Conservation (phyloP, 1,139 yeast genomes). For the Suhomyces bokatorum region DNA sequence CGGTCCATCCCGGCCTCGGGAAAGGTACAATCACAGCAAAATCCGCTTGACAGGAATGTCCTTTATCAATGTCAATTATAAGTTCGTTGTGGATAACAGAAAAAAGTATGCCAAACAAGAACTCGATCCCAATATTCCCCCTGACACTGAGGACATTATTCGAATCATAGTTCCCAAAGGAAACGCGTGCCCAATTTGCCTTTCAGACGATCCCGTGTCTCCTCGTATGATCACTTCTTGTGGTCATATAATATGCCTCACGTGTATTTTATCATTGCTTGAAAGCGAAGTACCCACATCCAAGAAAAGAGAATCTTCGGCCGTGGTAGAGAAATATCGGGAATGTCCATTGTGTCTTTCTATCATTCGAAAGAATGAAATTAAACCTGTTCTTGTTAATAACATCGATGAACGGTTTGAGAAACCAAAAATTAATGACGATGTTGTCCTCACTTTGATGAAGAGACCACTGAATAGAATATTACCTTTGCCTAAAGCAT, state of each 20-base stretch:
- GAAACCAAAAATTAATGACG: conserved; percentile 61
- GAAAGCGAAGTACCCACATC: conserved; percentile 54
- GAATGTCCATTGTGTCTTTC: conserved; percentile 89
- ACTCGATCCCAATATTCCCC: conserved; percentile 72
- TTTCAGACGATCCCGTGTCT: conserved; percentile 80
- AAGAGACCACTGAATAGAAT: conserved; percentile 60
- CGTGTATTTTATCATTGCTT: conserved; percentile 74
- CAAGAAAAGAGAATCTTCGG: conserved; percentile 37
- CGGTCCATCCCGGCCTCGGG: conserved; percentile 3
- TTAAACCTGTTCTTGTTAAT: conserved; percentile 69
- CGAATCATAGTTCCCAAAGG: conserved; percentile 76
- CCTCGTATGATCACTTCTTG: conserved; percentile 90
- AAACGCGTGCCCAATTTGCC: conserved; percentile 87
- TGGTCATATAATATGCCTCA: conserved; percentile 87
- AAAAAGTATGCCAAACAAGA: conserved; percentile 57
- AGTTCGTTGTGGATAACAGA: conserved; percentile 71
- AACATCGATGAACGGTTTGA: conserved; percentile 57
- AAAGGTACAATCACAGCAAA: conserved; percentile 15
- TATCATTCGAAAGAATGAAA: conserved; percentile 55
- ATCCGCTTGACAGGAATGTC: conserved; percentile 63
- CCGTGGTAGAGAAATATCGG: conserved; percentile 52
- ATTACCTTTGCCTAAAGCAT: conserved; percentile 59
- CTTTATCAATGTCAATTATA: conserved; percentile 81
- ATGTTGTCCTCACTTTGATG: conserved; percentile 69
- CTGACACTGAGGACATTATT: conserved; percentile 61